Conservation (phyloP, 805 yeast species). For the Candida odintsovae region DNA sequence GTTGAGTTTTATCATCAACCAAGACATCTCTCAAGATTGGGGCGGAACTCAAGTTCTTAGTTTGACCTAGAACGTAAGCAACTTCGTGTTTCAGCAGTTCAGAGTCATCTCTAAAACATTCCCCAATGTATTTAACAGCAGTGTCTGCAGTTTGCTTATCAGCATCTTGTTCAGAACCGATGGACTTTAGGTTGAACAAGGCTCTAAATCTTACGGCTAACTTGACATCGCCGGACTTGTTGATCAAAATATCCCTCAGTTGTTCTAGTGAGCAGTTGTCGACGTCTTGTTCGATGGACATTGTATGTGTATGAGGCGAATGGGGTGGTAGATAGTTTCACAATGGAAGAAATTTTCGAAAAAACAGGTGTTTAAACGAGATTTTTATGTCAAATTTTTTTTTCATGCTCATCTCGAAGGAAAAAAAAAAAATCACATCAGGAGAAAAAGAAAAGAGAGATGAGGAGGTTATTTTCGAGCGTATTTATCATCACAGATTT, state of each 20-base stretch:
- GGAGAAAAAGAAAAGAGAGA: background rate
- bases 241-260: slow-evolving; percentile 64
- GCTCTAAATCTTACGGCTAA: slow-evolving; percentile 92
- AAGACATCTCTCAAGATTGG: slow-evolving; percentile 70
- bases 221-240: slow-evolving; percentile 61
- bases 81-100: slow-evolving; percentile 96
- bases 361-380: slow-evolving; percentile 1
- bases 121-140: slow-evolving; percentile 81
- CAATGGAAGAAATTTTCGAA: background rate
- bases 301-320: background rate
- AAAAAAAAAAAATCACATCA: too few relatives aligned
- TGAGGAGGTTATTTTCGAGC: background rate
- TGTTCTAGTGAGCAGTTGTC: slow-evolving; percentile 48
- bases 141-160: slow-evolving; percentile 48
- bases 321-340: background rate
- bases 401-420: background rate
- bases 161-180: slow-evolving; percentile 66
- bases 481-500: background rate
- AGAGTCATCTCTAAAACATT: slow-evolving; percentile 70
- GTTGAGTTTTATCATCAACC: slow-evolving; percentile 56
- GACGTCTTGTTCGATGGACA: slow-evolving; percentile 20
- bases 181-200: slow-evolving; percentile 78
- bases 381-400: background rate
- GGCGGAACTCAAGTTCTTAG: slow-evolving; percentile 75
- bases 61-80: slow-evolving; percentile 95